phyloP scores from a whole-genome alignment of 2,329 filamentous ascomycete genomes.

The Colletotrichum trifolii region DNA sequence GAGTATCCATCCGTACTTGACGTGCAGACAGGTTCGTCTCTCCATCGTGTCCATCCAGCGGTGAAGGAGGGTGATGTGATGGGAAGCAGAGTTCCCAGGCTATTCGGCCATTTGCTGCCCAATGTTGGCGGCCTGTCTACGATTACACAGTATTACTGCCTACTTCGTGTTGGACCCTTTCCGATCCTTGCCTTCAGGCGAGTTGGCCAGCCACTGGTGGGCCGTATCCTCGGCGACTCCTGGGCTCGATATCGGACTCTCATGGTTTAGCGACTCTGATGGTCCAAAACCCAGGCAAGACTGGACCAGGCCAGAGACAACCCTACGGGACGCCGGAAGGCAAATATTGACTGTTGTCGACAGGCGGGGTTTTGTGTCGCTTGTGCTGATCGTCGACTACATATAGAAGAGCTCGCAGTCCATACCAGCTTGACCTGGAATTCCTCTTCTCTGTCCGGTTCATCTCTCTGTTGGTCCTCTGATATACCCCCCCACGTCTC shows the following conservation, averaged over 20 bases:
- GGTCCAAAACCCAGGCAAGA: too few relatives aligned
- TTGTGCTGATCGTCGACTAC: constrained; percentile 21
- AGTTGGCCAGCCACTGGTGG: constrained; percentile 34
- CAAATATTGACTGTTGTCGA: constrained; percentile 14
- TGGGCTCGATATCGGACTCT: too few relatives aligned
- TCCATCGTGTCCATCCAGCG: constrained; percentile 17
- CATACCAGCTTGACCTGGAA: constrained; percentile 3
- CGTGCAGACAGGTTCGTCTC: too few relatives aligned
- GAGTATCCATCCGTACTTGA: too few relatives aligned
- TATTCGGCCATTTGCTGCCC: constrained; percentile 30
- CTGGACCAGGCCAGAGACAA: too few relatives aligned
- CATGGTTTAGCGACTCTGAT: too few relatives aligned
- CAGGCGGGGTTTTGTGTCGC: constrained; percentile 11
- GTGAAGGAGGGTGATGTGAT: constrained; percentile 11
- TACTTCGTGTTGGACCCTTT: constrained; percentile 4
- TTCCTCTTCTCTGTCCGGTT: constrained; percentile 10
- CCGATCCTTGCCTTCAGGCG: background rate
- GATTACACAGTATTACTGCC: too few relatives aligned
- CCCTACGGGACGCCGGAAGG: background rate
- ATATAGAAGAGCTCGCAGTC: constrained; percentile 31
- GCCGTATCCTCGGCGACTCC: constrained; percentile 31
- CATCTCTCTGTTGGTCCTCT: constrained; percentile 16
- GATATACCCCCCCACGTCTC: constrained; percentile 1
- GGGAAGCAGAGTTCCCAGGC: background rate
- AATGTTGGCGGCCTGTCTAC: constrained; percentile 20